Base-by-base conservation (phyloP, 208 protist genomes). In the Naegleria fowleri region DNA sequence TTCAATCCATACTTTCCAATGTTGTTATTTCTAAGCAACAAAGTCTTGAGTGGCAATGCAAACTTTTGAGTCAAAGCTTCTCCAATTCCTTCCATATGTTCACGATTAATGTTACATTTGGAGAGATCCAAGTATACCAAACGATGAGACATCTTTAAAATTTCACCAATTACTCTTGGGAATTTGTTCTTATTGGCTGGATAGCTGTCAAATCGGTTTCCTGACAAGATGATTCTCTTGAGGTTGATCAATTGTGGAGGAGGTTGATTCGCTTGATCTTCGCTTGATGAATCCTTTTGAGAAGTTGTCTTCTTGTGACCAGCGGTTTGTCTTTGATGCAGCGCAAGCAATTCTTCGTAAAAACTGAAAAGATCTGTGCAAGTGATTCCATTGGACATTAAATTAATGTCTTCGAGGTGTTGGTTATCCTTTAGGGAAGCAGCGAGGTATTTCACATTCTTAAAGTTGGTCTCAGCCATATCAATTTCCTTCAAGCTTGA, bases 401-500 rank as follows among this genome's bases (percentile, higher is more conserved):
- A 25, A 67, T 67, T 39, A 2, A 89, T 16, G 5, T 38, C 39
- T 38, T 52, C 51, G 0, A 89, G 15, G 29, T n/a, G 5, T 6
- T 9, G 25, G 25, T 67, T 67, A 13, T 33, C 16, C 39, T 16
- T 67, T 9, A 89, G 59, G 11, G 83, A 11, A 7, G 38, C 1
- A 67, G 36, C 86, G 29, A 89, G 19, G 5, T 29, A 13, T 52
- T 13, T 52, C 9, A 40, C n/a, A 51, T 38, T n/a, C 11, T 59
- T 89, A n/a, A 67, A 89, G 1, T 29, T 41, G 19, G 86, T 89
- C 16, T 55, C 41, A 3, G 29, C 86, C 5, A 89, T 16, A 89
- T 89, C 86, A 38, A 89, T 38, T 41, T 89, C 48, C 39, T 89
- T 67, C 39, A 88, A 58, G 36, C 3, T 58, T n/a, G 39, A 48